A percentile compares a stretch with the other conserved stretches of the same genome.
phyloP scores from a whole-genome alignment of 352 stramenopile genomes.

The Phytophthora colocasiae region DNA sequence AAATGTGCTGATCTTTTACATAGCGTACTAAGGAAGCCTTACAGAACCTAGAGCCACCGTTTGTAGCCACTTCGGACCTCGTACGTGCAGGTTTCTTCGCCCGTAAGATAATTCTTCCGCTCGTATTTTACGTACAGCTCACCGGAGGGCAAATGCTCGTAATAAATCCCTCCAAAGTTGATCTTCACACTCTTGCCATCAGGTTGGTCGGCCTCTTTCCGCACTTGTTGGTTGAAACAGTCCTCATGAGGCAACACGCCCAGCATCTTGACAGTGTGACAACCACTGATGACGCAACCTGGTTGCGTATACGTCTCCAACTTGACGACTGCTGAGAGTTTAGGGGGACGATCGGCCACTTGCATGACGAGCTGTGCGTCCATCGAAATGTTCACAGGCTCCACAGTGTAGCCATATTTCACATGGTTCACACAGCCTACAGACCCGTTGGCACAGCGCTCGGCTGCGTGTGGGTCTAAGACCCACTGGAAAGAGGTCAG shows the following conservation, averaged over 20 bases:
- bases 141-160: slow-evolving; percentile 54
- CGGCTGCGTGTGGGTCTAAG: slow-evolving; percentile 47
- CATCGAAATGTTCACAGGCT: slow-evolving; percentile 46
- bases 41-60: slow-evolving; percentile 50
- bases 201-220: slow-evolving; percentile 42
- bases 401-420: slow-evolving; percentile 59
- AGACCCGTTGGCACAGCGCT: slow-evolving; percentile 39
- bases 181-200: slow-evolving; percentile 47
- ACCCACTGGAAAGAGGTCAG: slow-evolving; percentile 49
- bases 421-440: slow-evolving; percentile 54
- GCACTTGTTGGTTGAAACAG: slow-evolving; percentile 53
- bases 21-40: not conserved
- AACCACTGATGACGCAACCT: slow-evolving; percentile 55
- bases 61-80: slow-evolving; percentile 63
- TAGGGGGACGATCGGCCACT: slow-evolving; percentile 39
- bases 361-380: slow-evolving; percentile 49
- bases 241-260: slow-evolving; percentile 49
- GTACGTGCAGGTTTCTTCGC: slow-evolving; percentile 52
- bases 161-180: slow-evolving; percentile 68
- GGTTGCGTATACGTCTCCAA: slow-evolving; percentile 60
- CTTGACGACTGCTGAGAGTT: slow-evolving; percentile 46
- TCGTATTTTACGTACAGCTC: slow-evolving; percentile 70
- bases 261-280: slow-evolving; percentile 39
- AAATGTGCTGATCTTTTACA: no score
- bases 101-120: slow-evolving; percentile 57